phyloP scores from a whole-genome alignment of 2,329 filamentous ascomycete species.

The Neonectria punicea region DNA sequence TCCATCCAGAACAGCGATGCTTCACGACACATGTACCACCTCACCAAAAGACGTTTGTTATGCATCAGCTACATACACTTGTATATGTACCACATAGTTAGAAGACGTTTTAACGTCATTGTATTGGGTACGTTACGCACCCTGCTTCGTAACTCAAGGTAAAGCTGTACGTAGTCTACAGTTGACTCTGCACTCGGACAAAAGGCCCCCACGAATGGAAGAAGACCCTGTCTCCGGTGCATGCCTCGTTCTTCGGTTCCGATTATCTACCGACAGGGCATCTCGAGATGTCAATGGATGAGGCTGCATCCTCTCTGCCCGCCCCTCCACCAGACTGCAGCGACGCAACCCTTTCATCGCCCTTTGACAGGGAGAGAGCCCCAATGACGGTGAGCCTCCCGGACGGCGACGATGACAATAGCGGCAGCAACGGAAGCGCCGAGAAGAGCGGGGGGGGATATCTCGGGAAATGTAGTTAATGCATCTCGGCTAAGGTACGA shows the following conservation, averaged over 20 bases:
- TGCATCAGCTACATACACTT: background rate
- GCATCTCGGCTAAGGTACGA: background rate
- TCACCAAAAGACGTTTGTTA: background rate
- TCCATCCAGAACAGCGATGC: conserved; percentile 10
- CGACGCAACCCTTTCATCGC: background rate
- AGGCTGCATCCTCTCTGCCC: background rate
- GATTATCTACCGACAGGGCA: no score
- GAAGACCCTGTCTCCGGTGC: background rate
- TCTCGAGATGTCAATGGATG: background rate
- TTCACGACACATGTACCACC: conserved; percentile 13
- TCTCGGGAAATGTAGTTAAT: background rate
- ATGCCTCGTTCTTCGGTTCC: background rate
- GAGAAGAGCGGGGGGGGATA: conserved; percentile 1
- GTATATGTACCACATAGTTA: background rate
- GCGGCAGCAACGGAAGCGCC: conserved; percentile 1
- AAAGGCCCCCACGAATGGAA: background rate
- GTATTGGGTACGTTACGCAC: background rate
- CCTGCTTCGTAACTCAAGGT: no score
- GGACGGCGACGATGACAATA: conserved; percentile 6
- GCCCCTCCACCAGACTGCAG: background rate
- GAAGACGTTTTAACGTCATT: background rate
- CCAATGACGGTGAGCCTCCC: conserved; percentile 3
- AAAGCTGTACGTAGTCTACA: no score
- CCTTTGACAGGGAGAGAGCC: background rate
- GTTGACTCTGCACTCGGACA: background rate